Percentiles rank a stretch among this genome's conserved stretches.
These are phyloP conservation scores for Artemisia annua DNA, from an alignment of 129 eudicot genomes.

Conservation along the genomic window DNA sequence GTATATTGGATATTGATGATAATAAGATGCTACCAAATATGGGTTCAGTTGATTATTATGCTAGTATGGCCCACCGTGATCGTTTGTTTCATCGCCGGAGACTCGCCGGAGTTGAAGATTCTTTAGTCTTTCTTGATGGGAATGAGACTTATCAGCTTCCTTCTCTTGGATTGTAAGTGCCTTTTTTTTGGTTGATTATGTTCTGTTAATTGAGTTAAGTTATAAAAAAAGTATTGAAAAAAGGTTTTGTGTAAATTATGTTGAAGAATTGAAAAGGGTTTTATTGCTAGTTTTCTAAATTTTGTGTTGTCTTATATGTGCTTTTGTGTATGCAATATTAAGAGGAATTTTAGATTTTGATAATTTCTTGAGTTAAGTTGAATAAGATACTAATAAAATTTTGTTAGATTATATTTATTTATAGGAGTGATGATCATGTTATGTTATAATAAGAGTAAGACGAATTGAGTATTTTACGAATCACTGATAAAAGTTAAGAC, in stretches of 20 bases:
- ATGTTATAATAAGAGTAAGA: slow-evolving; percentile 8
- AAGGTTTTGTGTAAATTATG: too few species aligned
- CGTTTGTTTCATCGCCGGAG: slow-evolving; percentile 65
- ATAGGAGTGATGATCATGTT: slow-evolving; percentile 8
- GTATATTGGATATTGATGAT: slow-evolving; percentile 53
- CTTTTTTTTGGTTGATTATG: not conserved
- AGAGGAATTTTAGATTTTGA: not conserved
- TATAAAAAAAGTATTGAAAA: too few species aligned
- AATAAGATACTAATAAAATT: not conserved
- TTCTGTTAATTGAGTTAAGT: not conserved
- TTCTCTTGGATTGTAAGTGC: slow-evolving; percentile 72
- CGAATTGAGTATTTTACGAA: slow-evolving; percentile 5
- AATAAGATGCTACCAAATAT: slow-evolving; percentile 64
- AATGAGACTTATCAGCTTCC: slow-evolving; percentile 57
- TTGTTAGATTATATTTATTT: not conserved
- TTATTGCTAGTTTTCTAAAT: too few species aligned
- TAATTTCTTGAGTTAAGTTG: not conserved
- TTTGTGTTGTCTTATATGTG: not conserved
- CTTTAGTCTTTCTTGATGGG: slow-evolving; percentile 57
- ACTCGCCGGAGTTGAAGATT: slow-evolving; percentile 40
- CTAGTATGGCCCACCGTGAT: slow-evolving; percentile 91
- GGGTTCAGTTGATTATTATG: slow-evolving; percentile 59
- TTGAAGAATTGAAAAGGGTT: too few species aligned
- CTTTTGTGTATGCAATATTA: not conserved
- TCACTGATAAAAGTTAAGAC: not conserved